Conservation (phyloP, 352 stramenopile genomes). For the Globisporangium acanthophoron region DNA sequence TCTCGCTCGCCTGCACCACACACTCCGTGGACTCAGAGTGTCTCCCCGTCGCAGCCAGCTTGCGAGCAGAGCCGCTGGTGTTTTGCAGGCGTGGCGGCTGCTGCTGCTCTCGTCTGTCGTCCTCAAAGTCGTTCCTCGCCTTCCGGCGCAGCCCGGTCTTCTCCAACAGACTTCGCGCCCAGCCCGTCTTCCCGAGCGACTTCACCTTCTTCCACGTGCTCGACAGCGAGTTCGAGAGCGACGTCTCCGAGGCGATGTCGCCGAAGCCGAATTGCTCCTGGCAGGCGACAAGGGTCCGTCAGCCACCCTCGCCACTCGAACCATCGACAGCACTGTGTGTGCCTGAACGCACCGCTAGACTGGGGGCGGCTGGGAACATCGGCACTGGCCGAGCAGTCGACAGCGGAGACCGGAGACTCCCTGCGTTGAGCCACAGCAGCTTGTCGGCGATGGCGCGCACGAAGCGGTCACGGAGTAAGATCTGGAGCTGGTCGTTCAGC, state of each 20-base stretch:
- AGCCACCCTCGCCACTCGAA: conserved; percentile 1
- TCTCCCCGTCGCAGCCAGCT: conserved; percentile 22
- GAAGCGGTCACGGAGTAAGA: conserved; percentile 43
- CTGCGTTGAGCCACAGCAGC: conserved; percentile 36
- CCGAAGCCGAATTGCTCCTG: conserved; percentile 78
- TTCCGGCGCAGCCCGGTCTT: conserved; percentile 35
- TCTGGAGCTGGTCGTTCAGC: conserved; percentile 44
- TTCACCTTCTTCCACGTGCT: conserved; percentile 59
- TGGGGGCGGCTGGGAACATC: conserved; percentile 49
- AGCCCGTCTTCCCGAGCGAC: conserved; percentile 41
- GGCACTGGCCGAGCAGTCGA: conserved; percentile 27
- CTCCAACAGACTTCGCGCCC: conserved; percentile 53
- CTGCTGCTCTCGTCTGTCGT: background rate
- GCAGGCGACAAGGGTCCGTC: background rate
- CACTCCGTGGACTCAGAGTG: background rate
- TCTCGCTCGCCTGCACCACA: conserved; percentile 8
- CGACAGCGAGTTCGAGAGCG: conserved; percentile 39
- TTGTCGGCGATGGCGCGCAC: conserved; percentile 37
- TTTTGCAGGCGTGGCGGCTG: conserved; percentile 24
- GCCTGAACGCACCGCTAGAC: conserved; percentile 27
- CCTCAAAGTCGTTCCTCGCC: conserved; percentile 13
- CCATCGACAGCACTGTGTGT: too few species aligned
- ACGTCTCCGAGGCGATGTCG: conserved; percentile 51
- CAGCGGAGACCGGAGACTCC: conserved; percentile 29
- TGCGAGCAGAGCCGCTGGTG: conserved; percentile 32